A percentile compares a stretch with the other conserved stretches of the same genome.
These are phyloP conservation scores for Verticillium isaacii DNA, from an alignment of 2,329 filamentous ascomycete species.

Conservation along the genomic window DNA sequence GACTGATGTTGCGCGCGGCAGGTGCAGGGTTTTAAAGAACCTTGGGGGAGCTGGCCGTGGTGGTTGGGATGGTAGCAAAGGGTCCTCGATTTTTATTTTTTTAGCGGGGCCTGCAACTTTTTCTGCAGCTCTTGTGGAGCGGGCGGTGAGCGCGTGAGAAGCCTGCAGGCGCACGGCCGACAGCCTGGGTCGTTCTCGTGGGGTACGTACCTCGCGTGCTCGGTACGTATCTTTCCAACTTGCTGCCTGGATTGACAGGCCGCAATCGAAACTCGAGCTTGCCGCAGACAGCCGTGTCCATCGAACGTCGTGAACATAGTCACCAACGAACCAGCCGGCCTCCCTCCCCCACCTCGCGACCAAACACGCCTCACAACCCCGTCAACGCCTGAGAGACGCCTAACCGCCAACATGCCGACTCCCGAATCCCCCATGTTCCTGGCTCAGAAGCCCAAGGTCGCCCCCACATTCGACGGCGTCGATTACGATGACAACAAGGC, in stretches of 20 bases:
- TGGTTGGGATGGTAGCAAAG: slow-evolving; percentile 11
- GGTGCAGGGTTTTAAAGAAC: slow-evolving; percentile 4
- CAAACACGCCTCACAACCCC: slow-evolving; percentile 5
- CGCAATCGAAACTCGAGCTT: neutral
- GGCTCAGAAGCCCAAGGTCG: slow-evolving; percentile 76
- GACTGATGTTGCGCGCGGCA: neutral
- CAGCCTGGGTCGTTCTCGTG: neutral
- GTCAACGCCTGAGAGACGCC: slow-evolving; percentile 1
- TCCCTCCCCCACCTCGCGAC: neutral
- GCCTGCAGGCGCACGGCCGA: neutral
- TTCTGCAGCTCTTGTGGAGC: slow-evolving; percentile 8
- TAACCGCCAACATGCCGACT: slow-evolving; percentile 60
- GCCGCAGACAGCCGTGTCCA: neutral
- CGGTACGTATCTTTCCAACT: slow-evolving; percentile 4
- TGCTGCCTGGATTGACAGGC: neutral
- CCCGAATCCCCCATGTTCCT: slow-evolving; percentile 79
- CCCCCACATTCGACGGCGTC: slow-evolving; percentile 80
- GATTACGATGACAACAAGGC: slow-evolving; percentile 79
- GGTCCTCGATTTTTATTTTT: slow-evolving; percentile 12
- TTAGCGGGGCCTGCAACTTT: slow-evolving; percentile 11
- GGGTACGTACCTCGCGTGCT: slow-evolving; percentile 5
- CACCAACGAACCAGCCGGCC: neutral
- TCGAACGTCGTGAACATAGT: neutral
- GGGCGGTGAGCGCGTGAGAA: slow-evolving; percentile 10
- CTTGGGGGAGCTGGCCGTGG: slow-evolving; percentile 8